Percentiles rank a stretch among this genome's conserved stretches.
Evolutionary conservation across 805 yeast species (phyloP).

Genomic region (Saturnispora diversa): DNA sequence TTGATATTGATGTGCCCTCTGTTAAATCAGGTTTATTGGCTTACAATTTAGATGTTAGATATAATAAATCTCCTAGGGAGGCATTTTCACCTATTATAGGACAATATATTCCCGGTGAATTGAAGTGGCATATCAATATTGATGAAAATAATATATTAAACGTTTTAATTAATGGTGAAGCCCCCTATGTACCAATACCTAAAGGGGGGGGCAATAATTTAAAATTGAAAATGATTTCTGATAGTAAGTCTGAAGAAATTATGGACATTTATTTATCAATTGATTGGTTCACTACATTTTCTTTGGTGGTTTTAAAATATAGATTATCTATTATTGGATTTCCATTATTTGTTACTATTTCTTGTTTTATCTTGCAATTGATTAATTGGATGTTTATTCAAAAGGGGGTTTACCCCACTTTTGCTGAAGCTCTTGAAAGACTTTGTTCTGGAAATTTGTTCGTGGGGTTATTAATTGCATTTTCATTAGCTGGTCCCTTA

Average conservation of each 20-base stretch:
- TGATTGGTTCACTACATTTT: constrained; percentile 54
- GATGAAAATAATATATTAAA: constrained; percentile 32
- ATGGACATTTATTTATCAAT: constrained; percentile 38
- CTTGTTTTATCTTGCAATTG: constrained; percentile 51
- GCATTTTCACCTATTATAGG: constrained; percentile 56
- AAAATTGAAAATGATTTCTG: constrained; percentile 39
- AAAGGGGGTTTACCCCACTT: constrained; percentile 34
- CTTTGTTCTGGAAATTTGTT: constrained; percentile 30
- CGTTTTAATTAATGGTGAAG: constrained; percentile 49
- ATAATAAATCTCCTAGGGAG: constrained; percentile 22
- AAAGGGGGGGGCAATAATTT: constrained; percentile 23
- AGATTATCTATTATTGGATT: constrained; percentile 66
- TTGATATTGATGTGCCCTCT: constrained; percentile 43
- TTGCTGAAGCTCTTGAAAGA: constrained; percentile 38
- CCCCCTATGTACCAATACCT: constrained; percentile 41
- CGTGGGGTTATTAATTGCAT: constrained; percentile 17
- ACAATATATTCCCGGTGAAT: constrained; percentile 61
- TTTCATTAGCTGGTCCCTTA: constrained; percentile 27
- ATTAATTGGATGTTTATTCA: constrained; percentile 29
- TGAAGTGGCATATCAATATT: constrained; percentile 68
- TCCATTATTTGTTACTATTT: constrained; percentile 51
- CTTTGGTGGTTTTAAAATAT: constrained; percentile 64
- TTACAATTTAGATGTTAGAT: constrained; percentile 32
- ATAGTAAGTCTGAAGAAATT: constrained; percentile 28
- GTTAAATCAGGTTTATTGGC: constrained; percentile 58